Percentiles rank a stretch among this genome's conserved stretches.
phyloP scores from a whole-genome alignment of 345 rosid genomes.

The Brassica incana region DNA sequence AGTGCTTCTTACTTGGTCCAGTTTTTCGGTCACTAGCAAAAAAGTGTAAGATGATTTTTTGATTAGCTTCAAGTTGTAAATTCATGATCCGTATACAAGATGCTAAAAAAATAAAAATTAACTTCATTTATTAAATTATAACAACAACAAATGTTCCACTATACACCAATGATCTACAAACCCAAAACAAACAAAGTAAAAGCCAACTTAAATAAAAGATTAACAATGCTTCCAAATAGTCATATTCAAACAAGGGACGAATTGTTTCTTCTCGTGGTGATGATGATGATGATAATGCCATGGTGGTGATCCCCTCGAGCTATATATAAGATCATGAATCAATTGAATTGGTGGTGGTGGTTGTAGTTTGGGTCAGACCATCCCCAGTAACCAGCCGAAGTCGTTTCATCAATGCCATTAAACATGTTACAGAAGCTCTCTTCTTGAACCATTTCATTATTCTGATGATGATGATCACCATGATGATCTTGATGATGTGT shows the following conservation, averaged over 20 bases:
- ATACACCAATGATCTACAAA: constrained; percentile 34
- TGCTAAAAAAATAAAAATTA: background rate
- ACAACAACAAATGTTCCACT: constrained; percentile 25
- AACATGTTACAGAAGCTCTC: constrained; percentile 66
- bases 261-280: background rate
- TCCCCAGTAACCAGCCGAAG: constrained; percentile 59
- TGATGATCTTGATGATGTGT: constrained; percentile 39
- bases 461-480: constrained; percentile 45
- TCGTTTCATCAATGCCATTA: constrained; percentile 69
- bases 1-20: background rate
- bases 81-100: background rate
- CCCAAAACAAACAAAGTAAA: constrained; percentile 13
- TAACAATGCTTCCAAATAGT: constrained; percentile 26
- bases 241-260: background rate
- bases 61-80: constrained; percentile 4
- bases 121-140: background rate
- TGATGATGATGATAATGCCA: constrained; percentile 6
- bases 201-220: constrained; percentile 7
- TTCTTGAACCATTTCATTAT: constrained; percentile 55
- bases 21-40: background rate
- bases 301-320: constrained; percentile 8
- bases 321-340: constrained; percentile 1
- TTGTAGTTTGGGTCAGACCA: constrained; percentile 61
- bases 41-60: background rate
- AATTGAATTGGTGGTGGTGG: constrained; percentile 40